Evolutionary conservation across 331 rosid genomes (phyloP).

Genomic region (Malus hybrid): DNA sequence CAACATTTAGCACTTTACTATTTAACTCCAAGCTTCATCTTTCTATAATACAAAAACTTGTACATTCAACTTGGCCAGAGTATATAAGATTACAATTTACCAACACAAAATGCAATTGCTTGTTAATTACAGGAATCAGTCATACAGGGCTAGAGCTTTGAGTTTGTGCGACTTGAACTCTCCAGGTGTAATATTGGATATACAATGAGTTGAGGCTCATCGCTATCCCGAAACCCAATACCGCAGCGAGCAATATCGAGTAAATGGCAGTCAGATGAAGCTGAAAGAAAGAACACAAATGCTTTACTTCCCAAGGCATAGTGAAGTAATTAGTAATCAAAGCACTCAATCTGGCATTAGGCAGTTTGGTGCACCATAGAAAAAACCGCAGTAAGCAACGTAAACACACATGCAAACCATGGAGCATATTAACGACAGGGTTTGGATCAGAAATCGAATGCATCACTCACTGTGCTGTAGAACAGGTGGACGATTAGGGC

Average conservation of each 20-base stretch:
- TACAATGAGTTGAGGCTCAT: slow-evolving; percentile 64
- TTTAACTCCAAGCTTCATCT: neutral
- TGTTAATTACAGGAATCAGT: slow-evolving; percentile 15
- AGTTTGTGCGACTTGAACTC: slow-evolving; percentile 45
- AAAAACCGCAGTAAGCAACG: neutral
- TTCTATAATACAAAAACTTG: no score
- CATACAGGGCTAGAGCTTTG: slow-evolving; percentile 46
- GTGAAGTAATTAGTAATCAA: neutral
- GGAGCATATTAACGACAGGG: neutral
- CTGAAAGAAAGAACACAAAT: slow-evolving; percentile 33
- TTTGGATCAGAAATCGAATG: slow-evolving; percentile 5
- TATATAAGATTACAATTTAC: no score
- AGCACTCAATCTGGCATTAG: neutral
- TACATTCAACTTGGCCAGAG: no score
- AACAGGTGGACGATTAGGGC: slow-evolving; percentile 71
- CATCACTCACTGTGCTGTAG: slow-evolving; percentile 56
- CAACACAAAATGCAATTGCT: no score
- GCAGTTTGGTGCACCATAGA: neutral
- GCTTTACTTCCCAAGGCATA: neutral
- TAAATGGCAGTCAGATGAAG: slow-evolving; percentile 57
- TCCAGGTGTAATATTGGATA: slow-evolving; percentile 60
- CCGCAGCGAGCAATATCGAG: slow-evolving; percentile 67
- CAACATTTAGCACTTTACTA: neutral
- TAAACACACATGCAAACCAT: neutral
- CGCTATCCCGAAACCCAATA: slow-evolving; percentile 72